Evolutionary conservation across 345 rosid species (phyloP).

Genomic region (Fremontodendron californicum): DNA sequence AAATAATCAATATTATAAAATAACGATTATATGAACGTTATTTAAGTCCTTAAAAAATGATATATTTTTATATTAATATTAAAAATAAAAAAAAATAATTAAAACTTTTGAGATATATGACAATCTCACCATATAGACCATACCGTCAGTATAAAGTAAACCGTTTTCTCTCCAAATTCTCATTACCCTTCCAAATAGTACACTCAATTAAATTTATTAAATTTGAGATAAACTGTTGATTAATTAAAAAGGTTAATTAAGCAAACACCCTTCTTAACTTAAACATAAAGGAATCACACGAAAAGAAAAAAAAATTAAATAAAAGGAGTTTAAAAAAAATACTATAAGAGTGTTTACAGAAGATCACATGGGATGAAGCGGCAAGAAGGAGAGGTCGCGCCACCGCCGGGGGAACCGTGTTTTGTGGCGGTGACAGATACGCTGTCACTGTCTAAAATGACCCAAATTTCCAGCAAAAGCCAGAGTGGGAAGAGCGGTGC

Average conservation of each 20-base stretch:
- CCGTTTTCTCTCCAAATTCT: no score
- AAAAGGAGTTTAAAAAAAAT: neutral
- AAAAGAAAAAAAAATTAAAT: neutral
- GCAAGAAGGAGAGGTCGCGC: constrained; percentile 3
- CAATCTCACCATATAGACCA: no score
- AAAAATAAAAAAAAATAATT: neutral
- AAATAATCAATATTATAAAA: no score
- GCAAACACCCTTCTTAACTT: neutral
- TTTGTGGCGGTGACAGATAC: neutral
- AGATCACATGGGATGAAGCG: constrained; percentile 16
- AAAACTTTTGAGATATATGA: no score
- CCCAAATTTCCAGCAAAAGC: neutral
- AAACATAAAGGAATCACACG: neutral
- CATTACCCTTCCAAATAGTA: no score
- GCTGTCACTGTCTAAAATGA: neutral
- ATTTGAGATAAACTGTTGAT: no score
- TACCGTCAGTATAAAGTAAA: no score
- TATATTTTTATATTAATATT: no score
- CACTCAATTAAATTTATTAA: no score
- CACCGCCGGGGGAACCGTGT: constrained; percentile 23
- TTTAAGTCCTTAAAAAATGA: no score
- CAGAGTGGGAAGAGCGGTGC: neutral
- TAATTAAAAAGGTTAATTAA: neutral
- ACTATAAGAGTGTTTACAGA: neutral
- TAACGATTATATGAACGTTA: no score